Percentiles rank a stretch among this genome's conserved stretches.
Evolutionary conservation across 2,329 filamentous ascomycete species (phyloP).

Genomic region (Xylaria multiplex): DNA sequence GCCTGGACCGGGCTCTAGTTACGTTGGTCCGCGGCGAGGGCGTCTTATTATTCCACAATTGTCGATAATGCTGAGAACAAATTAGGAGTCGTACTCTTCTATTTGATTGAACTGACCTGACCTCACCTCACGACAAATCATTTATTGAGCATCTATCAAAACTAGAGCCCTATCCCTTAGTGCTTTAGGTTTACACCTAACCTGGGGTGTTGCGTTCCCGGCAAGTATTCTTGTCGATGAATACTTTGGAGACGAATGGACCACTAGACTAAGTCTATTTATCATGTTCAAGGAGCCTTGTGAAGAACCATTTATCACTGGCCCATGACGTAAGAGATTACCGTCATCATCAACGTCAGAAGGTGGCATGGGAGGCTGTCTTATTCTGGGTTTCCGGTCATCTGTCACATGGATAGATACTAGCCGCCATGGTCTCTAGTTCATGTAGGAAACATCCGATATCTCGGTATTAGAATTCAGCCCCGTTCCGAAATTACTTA

Average conservation of each 20-base stretch:
- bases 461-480: too few relatives aligned
- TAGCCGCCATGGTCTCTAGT: too few relatives aligned
- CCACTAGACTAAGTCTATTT: too few relatives aligned
- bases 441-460: too few relatives aligned
- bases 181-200: background rate
- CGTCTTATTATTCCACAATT: background rate
- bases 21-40: background rate
- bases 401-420: too few relatives aligned
- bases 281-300: background rate
- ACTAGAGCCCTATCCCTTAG: background rate
- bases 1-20: conserved; percentile 6
- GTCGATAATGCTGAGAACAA: background rate
- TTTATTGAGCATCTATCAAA: background rate
- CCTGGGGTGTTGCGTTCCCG: background rate
- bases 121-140: background rate
- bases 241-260: background rate
- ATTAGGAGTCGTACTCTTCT: background rate
- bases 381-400: too few relatives aligned
- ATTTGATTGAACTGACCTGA: background rate
- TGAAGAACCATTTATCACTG: background rate
- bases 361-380: too few relatives aligned
- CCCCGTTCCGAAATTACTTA: too few relatives aligned
- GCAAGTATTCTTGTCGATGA: background rate
- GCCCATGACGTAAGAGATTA: background rate
- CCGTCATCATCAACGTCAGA: background rate